These are phyloP conservation scores for Monosporascus sp. DNA, from an alignment of 2,329 filamentous ascomycete genomes.

Conservation along the genomic window DNA sequence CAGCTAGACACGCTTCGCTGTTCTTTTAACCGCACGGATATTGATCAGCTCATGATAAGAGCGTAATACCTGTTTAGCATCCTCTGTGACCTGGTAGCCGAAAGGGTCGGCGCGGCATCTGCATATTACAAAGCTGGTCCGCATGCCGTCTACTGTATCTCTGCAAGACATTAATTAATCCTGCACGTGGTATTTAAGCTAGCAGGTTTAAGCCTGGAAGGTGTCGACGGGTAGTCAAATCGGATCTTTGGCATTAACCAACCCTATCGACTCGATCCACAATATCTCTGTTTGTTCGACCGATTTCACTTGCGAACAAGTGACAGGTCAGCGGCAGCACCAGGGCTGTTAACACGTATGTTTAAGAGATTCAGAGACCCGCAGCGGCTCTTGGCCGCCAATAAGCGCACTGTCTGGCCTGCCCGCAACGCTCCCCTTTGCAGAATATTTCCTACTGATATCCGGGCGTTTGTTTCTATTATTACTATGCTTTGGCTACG, in stretches of 20 bases:
- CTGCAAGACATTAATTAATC: conserved; percentile 14
- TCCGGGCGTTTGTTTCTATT: background rate
- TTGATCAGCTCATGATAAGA: background rate
- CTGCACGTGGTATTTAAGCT: conserved; percentile 13
- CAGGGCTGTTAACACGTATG: conserved; percentile 7
- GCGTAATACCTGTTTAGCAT: no score
- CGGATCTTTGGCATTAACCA: conserved; percentile 6
- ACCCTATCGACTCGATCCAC: conserved; percentile 7
- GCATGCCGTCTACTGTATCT: conserved; percentile 9
- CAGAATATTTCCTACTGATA: background rate
- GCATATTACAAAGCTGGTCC: conserved; percentile 13
- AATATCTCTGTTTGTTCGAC: conserved; percentile 6
- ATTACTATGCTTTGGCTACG: background rate
- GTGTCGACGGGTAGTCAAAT: conserved; percentile 10
- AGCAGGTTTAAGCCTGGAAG: conserved; percentile 4
- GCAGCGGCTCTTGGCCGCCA: background rate
- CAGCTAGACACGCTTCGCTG: background rate
- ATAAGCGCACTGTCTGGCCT: background rate
- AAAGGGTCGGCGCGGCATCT: conserved; percentile 13
- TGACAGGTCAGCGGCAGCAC: conserved; percentile 12
- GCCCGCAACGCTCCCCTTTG: background rate
- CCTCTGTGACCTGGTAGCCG: conserved; percentile 1
- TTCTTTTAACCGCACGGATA: background rate
- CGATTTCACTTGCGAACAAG: conserved; percentile 6
- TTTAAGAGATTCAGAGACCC: conserved; percentile 10